phyloP scores from a whole-genome alignment of 495 filamentous ascomycete genomes.

The Amphirosellinia nigrospora region DNA sequence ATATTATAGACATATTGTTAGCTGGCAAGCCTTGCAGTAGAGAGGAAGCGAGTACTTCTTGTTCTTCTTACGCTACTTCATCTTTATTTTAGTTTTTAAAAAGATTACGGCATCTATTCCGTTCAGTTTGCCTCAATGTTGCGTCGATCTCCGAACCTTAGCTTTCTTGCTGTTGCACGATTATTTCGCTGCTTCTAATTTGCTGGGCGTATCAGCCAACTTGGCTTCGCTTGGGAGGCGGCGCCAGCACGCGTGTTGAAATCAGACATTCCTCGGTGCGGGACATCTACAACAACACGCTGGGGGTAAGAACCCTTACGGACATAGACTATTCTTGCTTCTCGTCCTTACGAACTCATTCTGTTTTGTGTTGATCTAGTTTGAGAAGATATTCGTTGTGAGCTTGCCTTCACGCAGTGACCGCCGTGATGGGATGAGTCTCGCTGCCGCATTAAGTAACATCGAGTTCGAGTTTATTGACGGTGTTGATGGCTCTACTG shows the following conservation, averaged over 20 bases:
- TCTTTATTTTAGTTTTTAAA: neutral
- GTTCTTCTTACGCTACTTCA: neutral
- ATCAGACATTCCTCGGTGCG: neutral
- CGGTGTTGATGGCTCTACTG: conserved; percentile 45
- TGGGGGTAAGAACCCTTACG: conserved; percentile 30
- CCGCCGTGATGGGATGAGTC: conserved; percentile 57
- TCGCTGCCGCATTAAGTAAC: conserved; percentile 52
- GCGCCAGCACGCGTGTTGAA: neutral
- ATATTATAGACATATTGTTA: neutral
- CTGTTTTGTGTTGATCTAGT: conserved; percentile 37
- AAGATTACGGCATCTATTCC: neutral
- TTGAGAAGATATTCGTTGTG: conserved; percentile 61
- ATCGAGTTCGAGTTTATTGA: conserved; percentile 58
- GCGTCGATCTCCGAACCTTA: neutral
- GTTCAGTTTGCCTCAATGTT: neutral
- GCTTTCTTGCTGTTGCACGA: conserved; percentile 4
- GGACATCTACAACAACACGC: conserved; percentile 33
- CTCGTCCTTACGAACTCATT: neutral
- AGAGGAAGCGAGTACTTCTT: neutral
- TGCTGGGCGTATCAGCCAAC: conserved; percentile 1
- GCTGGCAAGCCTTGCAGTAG: neutral
- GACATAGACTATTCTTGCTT: neutral
- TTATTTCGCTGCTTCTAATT: conserved; percentile 3
- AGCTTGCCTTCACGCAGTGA: conserved; percentile 58
- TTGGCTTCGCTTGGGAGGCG: neutral